A percentile compares a stretch with the other conserved stretches of the same genome.
phyloP scores from a whole-genome alignment of 108 stramenopile species.

The Conticribra weissflogii region DNA sequence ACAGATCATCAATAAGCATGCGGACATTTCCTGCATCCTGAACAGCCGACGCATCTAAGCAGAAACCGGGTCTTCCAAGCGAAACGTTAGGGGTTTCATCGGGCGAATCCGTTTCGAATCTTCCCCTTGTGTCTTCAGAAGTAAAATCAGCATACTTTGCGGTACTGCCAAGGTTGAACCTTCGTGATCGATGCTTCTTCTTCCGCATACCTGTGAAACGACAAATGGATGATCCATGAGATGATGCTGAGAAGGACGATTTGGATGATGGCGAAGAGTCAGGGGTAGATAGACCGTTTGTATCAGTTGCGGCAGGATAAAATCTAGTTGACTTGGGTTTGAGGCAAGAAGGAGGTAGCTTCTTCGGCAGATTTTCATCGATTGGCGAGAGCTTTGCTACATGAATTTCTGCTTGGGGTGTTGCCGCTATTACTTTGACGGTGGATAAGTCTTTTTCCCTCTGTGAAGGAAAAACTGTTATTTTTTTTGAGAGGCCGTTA shows the following conservation, averaged over 20 bases:
- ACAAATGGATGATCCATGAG: neutral
- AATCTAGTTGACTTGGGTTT: neutral
- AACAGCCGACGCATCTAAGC: slow-evolving; percentile 27
- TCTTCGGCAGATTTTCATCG: neutral
- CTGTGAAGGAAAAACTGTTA: too few species aligned
- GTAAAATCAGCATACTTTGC: neutral
- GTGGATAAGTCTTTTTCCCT: too few species aligned
- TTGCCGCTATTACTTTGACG: neutral
- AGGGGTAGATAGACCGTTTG: neutral
- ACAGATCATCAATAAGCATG: slow-evolving; percentile 77
- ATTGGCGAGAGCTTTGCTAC: neutral
- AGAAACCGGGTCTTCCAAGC: slow-evolving; percentile 11
- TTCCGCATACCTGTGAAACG: neutral
- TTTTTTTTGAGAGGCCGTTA: too few species aligned
- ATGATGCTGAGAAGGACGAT: slow-evolving; percentile 7
- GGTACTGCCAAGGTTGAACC: neutral
- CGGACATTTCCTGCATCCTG: slow-evolving; percentile 78
- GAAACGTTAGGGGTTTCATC: slow-evolving; percentile 14
- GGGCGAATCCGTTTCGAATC: neutral
- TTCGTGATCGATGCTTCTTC: neutral
- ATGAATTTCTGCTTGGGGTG: neutral
- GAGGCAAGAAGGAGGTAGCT: neutral
- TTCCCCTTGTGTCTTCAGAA: neutral
- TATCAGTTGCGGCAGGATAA: neutral
- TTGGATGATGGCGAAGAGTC: neutral